Base-by-base conservation (phyloP, 495 filamentous ascomycete species). In the Paragyromitra xinjiangensis region DNA sequence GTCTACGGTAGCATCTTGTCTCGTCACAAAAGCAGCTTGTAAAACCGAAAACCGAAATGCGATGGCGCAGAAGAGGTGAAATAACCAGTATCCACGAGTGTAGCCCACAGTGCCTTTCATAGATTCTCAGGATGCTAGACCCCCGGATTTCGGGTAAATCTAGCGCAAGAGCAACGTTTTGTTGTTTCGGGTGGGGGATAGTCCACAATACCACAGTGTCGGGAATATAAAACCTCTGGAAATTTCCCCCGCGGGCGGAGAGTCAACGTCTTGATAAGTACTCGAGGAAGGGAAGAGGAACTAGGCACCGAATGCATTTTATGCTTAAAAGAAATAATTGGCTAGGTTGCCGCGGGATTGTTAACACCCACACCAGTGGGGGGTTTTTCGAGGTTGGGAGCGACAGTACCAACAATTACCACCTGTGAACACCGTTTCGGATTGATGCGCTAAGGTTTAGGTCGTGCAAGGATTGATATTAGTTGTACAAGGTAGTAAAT, bases 21-120 rank as follows among this genome's bases (percentile, higher is more conserved):
- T 48, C 7, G 44, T 12, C 11, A 16, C 44, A 11, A 48, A 48
- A 3, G 44, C 11, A 16, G 44, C 44, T 16, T 5, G 44, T 9
- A 9, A 16, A 48, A 16, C 6, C 44, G 44, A 48, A 48, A 48
- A 11, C 6, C 8, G 44, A 48, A 48, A 16, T 5, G 12, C 44
- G 7, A 48, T 16, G 11, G 14, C 9, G 12, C 26, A 37, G 16
- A 61, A 61, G 58, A 6, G 29, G 37, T 34, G 29, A 34, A 34
- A 34, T 34, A 37, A 37, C 58, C 34, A 61, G 58, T 29, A 61
- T 61, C 58, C 37, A 19, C 58, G 58, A 37, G 12, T 34, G 56
- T 61, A 61, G 58, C 14, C 16, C 29, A 61, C 11, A 3, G 58
- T n/a, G 29, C n/a, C n/a, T 61, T 29, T 37, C 58, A 61, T 61